phyloP scores from a whole-genome alignment of 768 basidiomycete genomes.

The Pisolithus albus region DNA sequence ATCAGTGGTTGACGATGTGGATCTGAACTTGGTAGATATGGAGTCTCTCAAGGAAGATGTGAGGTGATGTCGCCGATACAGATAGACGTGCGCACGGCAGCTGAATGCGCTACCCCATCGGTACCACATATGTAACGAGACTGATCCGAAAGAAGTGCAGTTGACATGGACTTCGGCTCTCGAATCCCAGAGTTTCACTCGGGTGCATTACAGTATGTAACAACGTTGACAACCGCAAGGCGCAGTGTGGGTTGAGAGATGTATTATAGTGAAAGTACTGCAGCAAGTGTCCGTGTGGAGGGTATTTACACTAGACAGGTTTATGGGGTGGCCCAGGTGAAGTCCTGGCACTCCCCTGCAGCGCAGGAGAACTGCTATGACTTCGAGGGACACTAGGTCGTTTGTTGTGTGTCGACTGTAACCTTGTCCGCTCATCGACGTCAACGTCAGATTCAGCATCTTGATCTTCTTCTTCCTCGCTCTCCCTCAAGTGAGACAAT shows the following conservation, averaged over 20 bases:
- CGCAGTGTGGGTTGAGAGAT: conserved; percentile 10
- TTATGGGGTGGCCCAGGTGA: conserved; percentile 16
- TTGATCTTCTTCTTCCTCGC: conserved; percentile 44
- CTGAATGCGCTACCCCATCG: background rate
- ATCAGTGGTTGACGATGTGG: conserved; percentile 11
- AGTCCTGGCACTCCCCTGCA: conserved; percentile 22
- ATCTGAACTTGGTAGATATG: conserved; percentile 1
- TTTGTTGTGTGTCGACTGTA: conserved; percentile 23
- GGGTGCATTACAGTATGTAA: background rate
- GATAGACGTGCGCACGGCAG: conserved; percentile 10
- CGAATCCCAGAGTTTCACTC: too few relatives aligned
- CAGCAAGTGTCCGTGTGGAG: conserved; percentile 20
- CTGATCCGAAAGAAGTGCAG: too few relatives aligned
- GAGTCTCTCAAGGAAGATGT: conserved; percentile 5
- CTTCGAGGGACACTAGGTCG: conserved; percentile 40
- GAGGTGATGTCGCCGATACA: conserved; percentile 20
- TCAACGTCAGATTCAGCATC: conserved; percentile 41
- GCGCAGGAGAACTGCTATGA: conserved; percentile 46
- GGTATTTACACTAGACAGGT: conserved; percentile 10
- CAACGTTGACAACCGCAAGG: conserved; percentile 1
- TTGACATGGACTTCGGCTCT: too few relatives aligned
- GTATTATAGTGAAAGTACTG: conserved; percentile 15
- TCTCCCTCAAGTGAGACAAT: conserved; percentile 59
- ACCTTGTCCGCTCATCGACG: conserved; percentile 37
- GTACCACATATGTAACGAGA: conserved; percentile 19